These are phyloP conservation scores for Physcomitrellopsis africana DNA, from an alignment of 225 moss, liverwort and hornwort species.

Conservation along the genomic window DNA sequence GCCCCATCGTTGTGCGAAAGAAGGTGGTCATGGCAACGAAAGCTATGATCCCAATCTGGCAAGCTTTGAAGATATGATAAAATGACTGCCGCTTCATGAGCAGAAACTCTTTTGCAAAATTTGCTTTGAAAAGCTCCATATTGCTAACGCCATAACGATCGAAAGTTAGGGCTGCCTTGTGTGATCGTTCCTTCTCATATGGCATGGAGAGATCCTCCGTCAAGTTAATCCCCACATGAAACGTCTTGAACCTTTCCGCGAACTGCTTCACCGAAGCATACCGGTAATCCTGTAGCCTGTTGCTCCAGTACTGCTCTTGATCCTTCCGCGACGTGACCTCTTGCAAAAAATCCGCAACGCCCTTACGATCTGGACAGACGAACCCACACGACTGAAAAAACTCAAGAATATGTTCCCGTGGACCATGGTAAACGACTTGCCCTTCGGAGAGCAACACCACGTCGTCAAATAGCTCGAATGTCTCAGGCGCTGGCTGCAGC, in stretches of 20 bases:
- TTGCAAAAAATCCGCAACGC: slow-evolving; percentile 76
- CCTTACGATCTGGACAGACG: slow-evolving; percentile 75
- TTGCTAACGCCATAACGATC: slow-evolving; percentile 50
- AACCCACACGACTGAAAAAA: slow-evolving; percentile 73
- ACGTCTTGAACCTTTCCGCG: slow-evolving; percentile 47
- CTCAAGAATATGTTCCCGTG: slow-evolving; percentile 55
- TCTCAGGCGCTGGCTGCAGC: slow-evolving; percentile 77
- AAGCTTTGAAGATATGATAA: slow-evolving; percentile 50
- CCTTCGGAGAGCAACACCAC: slow-evolving; percentile 74
- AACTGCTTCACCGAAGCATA: slow-evolving; percentile 48
- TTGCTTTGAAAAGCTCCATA: slow-evolving; percentile 58
- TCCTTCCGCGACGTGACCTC: slow-evolving; percentile 70
- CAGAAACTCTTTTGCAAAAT: slow-evolving; percentile 48
- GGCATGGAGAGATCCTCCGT: slow-evolving; percentile 34
- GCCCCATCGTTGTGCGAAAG: slow-evolving; percentile 59
- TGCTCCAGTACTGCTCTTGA: slow-evolving; percentile 65
- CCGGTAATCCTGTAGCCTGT: slow-evolving; percentile 40
- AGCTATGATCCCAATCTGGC: slow-evolving; percentile 54
- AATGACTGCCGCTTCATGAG: slow-evolving; percentile 50
- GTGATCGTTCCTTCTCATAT: slow-evolving; percentile 36
- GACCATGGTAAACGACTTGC: slow-evolving; percentile 70
- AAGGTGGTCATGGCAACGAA: slow-evolving; percentile 52
- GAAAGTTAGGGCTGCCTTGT: slow-evolving; percentile 36
- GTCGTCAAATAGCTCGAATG: slow-evolving; percentile 77
- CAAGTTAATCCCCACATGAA: slow-evolving; percentile 35